A percentile compares a stretch with the other conserved stretches of the same genome.
Conservation (phyloP, 805 yeast species). For the Dipodascus albidus region DNA sequence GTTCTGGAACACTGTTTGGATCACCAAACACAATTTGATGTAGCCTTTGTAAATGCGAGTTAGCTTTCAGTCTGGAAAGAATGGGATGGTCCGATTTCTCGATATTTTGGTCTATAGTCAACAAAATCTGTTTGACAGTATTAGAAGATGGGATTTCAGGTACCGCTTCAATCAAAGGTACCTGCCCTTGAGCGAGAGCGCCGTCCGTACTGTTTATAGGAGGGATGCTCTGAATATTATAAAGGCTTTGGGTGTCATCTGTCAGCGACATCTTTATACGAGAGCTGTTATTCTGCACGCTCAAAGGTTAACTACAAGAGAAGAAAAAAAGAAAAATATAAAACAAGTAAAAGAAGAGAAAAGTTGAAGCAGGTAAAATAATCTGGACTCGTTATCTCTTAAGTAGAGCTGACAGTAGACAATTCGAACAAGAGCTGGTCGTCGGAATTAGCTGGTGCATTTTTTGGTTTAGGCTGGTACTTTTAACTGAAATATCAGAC, state of each 20-base stretch:
- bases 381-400: neutral
- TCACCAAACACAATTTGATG: neutral
- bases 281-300: no score
- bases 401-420: neutral
- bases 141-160: neutral
- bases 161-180: neutral
- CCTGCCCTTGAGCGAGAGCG: neutral
- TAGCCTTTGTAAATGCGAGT: neutral
- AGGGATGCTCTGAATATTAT: no score
- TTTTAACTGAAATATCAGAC: neutral
- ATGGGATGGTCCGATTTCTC: neutral
- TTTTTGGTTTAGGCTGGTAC: neutral
- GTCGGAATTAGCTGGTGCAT: neutral
- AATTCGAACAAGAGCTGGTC: neutral
- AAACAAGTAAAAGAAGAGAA: neutral
- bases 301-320: neutral
- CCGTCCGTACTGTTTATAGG: no score
- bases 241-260: no score
- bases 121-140: neutral
- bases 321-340: neutral
- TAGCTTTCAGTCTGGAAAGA: neutral
- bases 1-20: neutral
- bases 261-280: no score
- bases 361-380: no score
- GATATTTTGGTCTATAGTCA: neutral